A percentile compares a stretch with the other conserved stretches of the same genome.
Evolutionary conservation across 2,329 filamentous ascomycete genomes (phyloP).

Genomic region (Mollisia scopiformis): DNA sequence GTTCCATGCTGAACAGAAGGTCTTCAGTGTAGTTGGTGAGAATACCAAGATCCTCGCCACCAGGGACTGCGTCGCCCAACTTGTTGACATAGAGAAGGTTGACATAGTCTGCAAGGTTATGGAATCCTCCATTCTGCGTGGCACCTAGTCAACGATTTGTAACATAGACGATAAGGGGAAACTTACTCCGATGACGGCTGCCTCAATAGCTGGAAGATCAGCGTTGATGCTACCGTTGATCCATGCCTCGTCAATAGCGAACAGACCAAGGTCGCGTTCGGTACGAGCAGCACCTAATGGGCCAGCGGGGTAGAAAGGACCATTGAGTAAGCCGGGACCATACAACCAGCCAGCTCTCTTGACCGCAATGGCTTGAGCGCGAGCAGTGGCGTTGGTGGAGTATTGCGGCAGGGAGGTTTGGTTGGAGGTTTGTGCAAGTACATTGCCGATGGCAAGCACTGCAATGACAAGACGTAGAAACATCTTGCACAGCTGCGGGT

Average conservation of each 20-base stretch:
- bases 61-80: slow-evolving; percentile 42
- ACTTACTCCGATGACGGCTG: background rate
- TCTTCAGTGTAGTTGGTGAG: slow-evolving; percentile 50
- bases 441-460: background rate
- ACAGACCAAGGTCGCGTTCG: slow-evolving; percentile 1
- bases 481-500: too few relatives aligned
- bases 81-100: slow-evolving; percentile 44
- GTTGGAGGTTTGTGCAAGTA: background rate
- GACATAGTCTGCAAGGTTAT: slow-evolving; percentile 16
- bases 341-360: slow-evolving; percentile 14
- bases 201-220: slow-evolving; percentile 10
- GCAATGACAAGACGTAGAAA: too few relatives aligned
- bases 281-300: slow-evolving; percentile 3
- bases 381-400: slow-evolving; percentile 1
- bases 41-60: slow-evolving; percentile 40
- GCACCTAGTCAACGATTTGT: background rate
- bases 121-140: slow-evolving; percentile 17
- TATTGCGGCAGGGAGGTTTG: slow-evolving; percentile 10
- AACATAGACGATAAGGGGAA: background rate
- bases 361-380: slow-evolving; percentile 10
- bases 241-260: background rate
- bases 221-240: background rate
- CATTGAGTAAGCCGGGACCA: slow-evolving; percentile 12
- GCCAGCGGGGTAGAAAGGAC: slow-evolving; percentile 10
- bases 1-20: slow-evolving; percentile 51